A percentile compares a stretch with the other conserved stretches of the same genome.
Conservation (phyloP, 2,329 filamentous ascomycete species). For the Trematosphaeria pertusa region DNA sequence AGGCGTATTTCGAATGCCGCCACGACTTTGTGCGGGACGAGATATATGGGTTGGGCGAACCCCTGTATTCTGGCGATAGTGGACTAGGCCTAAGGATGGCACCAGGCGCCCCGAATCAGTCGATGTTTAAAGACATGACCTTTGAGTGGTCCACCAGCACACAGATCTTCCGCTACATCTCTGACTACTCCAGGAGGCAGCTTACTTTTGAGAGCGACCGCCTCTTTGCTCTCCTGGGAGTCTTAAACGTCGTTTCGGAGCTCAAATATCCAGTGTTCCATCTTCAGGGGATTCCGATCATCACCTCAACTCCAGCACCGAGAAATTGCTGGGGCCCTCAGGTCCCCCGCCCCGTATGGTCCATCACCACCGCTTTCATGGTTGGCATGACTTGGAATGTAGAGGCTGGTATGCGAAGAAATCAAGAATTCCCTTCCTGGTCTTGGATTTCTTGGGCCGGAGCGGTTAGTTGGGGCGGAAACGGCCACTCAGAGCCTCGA, state of each 20-base stretch:
- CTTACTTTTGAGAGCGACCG: not conserved
- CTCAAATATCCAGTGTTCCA: not conserved
- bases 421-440: not conserved
- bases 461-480: no score
- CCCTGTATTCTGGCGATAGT: not conserved
- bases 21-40: conserved; percentile 2
- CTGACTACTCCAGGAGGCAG: not conserved
- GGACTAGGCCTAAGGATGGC: no score
- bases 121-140: no score
- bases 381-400: not conserved
- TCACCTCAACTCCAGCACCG: not conserved
- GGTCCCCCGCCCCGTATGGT: no score
- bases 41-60: not conserved
- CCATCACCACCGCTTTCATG: not conserved
- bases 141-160: not conserved
- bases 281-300: not conserved
- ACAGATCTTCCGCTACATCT: not conserved
- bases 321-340: no score
- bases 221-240: not conserved
- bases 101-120: no score
- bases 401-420: not conserved
- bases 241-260: not conserved
- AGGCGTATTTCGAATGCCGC: conserved; percentile 17
- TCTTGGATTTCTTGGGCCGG: not conserved
- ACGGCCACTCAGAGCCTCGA: no score